These are phyloP conservation scores for Domatiomyces catenatus DNA, from an alignment of 2,329 filamentous ascomycete species.

Conservation along the genomic window DNA sequence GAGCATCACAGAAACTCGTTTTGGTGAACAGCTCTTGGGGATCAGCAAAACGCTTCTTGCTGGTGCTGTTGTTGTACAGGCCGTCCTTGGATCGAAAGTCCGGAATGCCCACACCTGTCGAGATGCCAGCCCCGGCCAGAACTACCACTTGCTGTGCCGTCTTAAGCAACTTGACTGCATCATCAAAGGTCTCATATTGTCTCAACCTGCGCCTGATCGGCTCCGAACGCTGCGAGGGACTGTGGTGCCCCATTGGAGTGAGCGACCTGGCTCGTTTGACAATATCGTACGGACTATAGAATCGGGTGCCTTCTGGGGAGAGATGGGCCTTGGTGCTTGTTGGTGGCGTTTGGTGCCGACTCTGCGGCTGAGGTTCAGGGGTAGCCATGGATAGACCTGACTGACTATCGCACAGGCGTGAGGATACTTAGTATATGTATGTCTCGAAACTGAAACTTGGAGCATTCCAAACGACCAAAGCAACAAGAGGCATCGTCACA, in stretches of 20 bases:
- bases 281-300: background rate
- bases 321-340: background rate
- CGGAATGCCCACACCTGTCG: conserved; percentile 88
- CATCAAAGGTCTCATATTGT: conserved; percentile 71
- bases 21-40: conserved; percentile 96
- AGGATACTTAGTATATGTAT: background rate
- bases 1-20: conserved; percentile 67
- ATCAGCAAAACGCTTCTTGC: conserved; percentile 62
- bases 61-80: conserved; percentile 35
- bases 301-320: background rate
- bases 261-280: background rate
- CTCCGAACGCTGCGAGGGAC: background rate
- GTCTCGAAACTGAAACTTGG: background rate
- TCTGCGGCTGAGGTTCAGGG: conserved; percentile 9
- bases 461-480: background rate
- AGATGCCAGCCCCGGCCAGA: conserved; percentile 90
- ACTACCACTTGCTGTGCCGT: conserved; percentile 74
- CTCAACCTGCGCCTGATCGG: conserved; percentile 11
- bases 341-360: background rate
- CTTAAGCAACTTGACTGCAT: conserved; percentile 64
- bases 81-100: conserved; percentile 91
- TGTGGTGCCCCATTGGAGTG: background rate
- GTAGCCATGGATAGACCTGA: conserved; percentile 3
- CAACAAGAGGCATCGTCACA: background rate
- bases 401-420: no score